Evolutionary conservation across 495 filamentous ascomycete species (phyloP).

Genomic region (Hypoxylon fragiforme): DNA sequence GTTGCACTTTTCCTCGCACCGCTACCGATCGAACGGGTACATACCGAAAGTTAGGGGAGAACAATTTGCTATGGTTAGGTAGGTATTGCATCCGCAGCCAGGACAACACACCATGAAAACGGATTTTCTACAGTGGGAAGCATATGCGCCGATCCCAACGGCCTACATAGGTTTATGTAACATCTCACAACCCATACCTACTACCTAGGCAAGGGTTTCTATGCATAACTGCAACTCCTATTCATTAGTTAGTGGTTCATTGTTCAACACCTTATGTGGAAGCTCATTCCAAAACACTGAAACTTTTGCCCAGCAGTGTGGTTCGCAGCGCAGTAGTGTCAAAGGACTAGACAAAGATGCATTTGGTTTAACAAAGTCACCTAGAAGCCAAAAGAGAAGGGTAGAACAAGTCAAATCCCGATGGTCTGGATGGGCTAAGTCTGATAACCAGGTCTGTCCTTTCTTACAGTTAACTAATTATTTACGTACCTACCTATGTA

Average conservation of each 20-base stretch:
- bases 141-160: slow-evolving; percentile 19
- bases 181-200: slow-evolving; percentile 19
- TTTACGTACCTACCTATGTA: not conserved
- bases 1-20: too few relatives aligned
- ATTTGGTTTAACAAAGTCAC: slow-evolving; percentile 15
- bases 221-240: slow-evolving; percentile 19
- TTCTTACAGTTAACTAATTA: not conserved
- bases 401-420: slow-evolving; percentile 21
- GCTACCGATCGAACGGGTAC: not conserved
- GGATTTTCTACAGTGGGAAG: slow-evolving; percentile 19
- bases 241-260: slow-evolving; percentile 4
- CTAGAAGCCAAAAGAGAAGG: too few relatives aligned
- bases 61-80: not conserved
- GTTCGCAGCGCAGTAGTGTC: slow-evolving; percentile 12
- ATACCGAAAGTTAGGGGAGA: not conserved
- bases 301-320: slow-evolving; percentile 16
- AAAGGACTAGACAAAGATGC: slow-evolving; percentile 8
- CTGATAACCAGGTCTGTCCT: slow-evolving; percentile 10
- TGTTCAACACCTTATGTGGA: slow-evolving; percentile 19
- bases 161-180: slow-evolving; percentile 17
- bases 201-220: slow-evolving; percentile 27
- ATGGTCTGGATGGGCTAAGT: slow-evolving; percentile 22
- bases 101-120: slow-evolving; percentile 14
- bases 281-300: slow-evolving; percentile 10
- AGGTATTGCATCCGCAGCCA: too few relatives aligned